Percentiles rank a stretch among this genome's conserved stretches.
Evolutionary conservation across 768 basidiomycete genomes (phyloP).

Genomic region (Amanita rimosa): DNA sequence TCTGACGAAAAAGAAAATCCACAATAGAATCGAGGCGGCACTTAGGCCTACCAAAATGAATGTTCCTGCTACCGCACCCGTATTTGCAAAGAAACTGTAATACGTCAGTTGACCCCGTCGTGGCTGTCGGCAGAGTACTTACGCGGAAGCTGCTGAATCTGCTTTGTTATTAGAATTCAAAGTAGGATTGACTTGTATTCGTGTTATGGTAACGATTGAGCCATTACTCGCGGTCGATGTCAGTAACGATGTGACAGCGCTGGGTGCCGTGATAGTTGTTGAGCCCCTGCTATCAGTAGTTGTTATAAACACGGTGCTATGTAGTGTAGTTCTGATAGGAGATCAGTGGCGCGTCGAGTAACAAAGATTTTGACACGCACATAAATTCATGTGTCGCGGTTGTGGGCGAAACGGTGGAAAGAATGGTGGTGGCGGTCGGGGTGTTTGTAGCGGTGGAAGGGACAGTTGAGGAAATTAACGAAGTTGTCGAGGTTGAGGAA

Average conservation of each 20-base stretch:
- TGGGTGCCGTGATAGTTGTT: constrained; percentile 37
- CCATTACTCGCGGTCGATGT: constrained; percentile 48
- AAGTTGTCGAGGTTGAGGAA: neutral
- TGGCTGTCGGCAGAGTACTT: constrained; percentile 15
- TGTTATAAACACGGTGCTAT: constrained; percentile 40
- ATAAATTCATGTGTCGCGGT: constrained; percentile 6
- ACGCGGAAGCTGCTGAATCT: constrained; percentile 35
- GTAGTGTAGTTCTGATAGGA: constrained; percentile 37
- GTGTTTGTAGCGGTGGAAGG: constrained; percentile 10
- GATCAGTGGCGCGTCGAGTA: constrained; percentile 11
- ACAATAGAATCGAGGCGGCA: constrained; percentile 53
- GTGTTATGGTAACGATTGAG: constrained; percentile 43
- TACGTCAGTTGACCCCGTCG: neutral
- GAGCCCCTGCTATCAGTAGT: constrained; percentile 50
- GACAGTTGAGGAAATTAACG: constrained; percentile 8
- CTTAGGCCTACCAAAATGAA: constrained; percentile 87
- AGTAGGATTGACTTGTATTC: constrained; percentile 61
- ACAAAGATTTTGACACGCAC: constrained; percentile 6
- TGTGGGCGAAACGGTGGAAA: constrained; percentile 9
- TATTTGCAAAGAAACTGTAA: constrained; percentile 76
- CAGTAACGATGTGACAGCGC: constrained; percentile 42
- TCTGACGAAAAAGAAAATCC: constrained; percentile 60
- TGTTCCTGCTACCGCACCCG: constrained; percentile 85
- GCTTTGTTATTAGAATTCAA: constrained; percentile 35
- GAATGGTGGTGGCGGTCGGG: constrained; percentile 9